Evolutionary conservation across 2,329 filamentous ascomycete species (phyloP), one percentile per base, ranked within the genome.

Genomic region (Colletotrichum chrysophilum): DNA sequence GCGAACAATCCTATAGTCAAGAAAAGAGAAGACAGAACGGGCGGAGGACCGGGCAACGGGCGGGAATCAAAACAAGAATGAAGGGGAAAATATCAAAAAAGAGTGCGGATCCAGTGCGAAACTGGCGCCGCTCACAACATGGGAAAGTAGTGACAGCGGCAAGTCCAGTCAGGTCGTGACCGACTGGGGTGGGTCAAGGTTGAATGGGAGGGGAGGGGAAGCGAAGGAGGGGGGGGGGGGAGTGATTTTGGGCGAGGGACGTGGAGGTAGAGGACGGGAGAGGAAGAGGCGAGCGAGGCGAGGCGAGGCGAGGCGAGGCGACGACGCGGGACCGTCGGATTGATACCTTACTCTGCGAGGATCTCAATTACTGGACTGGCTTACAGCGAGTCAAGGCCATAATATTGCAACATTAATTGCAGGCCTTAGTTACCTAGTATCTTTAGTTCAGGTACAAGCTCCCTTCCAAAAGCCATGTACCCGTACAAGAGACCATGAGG

Each of bases 101-200:
- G 70, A 73, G 61, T 67, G 68, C 60, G 36, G 71, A 75, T 74
- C 71, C 74, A 74, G 70, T 62, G 55, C 70, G 62, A 74, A 67
- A 67, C 70, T 68, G 73, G 70, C 48, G 56, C 70, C 64, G 73
- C 56, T 75, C 73, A 73, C 64, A 75, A 73, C 73, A 75, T 75
- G 70, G 73, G 70, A 73, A 75, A 68, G 70, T 75, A 67, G 72
- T 73, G 73, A 75, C 70, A 73, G 64, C 62, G 48, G 65, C 65
- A 55, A 67, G 65, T 67, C 52, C 56, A 61, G 34, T 61, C 58
- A 61, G 28, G 26, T 61, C 24, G 67, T 68, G 66, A 67, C 65
- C 28, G 67, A 70, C 55, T 61, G 67, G 67, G 67, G 56, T 43
- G 56, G 67, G 56, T 43, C 52, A 70, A 70, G 56, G 36, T 36